Base-by-base conservation (phyloP, 352 stramenopile species). In the Globisporangium uncinulatum region DNA sequence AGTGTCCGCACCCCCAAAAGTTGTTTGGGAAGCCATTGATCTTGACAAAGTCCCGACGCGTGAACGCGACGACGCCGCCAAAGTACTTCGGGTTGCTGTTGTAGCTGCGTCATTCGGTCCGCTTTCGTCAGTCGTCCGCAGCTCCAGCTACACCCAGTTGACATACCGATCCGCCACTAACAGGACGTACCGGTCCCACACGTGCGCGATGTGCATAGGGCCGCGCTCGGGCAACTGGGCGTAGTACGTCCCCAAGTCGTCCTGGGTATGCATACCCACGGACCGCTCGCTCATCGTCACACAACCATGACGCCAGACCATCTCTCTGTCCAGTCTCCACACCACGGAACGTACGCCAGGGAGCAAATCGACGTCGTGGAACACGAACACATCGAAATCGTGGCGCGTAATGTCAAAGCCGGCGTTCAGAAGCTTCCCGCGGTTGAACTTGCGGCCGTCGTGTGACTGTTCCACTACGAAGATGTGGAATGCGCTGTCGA, bases 11-110 rank as follows among this genome's bases (percentile, higher is more conserved):
- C 54, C 74, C 91, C 90, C 93, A 98, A 65, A 98, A 98, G 32
- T 83, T 98, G 67, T 98, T 98, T 8, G 95, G 95, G 65, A 97
- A 98, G 32, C 94, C 96, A 70, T 99, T 98, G 54, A 98, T 95
- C 24, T 76, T 71, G 57, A 96, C 88, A 57, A 98, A 98, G 53
- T 97, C 81, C 24, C 73, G 58, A 14, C 69, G 63, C 11, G 73
- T 92, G 71, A 98, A 98, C n/a, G 76, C 82, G 11, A 97, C 89
- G 53, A 97, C 92, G 17, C 94, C 94, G 21, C 92, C 94, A 65
- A 98, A 97, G 59, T 98, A 98, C 58, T 94, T 97, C 1, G 76
- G 76, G 61, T 98, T 98, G 57, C 94, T 91, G 46, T 70, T 96
- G 70, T 99, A 99, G 24, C 64, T 70, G 32, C 34, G 34, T 13